Percentiles rank a stretch among this genome's conserved stretches.
Conservation (phyloP, 148 eudicot genomes). For the Arbutus unedo region DNA sequence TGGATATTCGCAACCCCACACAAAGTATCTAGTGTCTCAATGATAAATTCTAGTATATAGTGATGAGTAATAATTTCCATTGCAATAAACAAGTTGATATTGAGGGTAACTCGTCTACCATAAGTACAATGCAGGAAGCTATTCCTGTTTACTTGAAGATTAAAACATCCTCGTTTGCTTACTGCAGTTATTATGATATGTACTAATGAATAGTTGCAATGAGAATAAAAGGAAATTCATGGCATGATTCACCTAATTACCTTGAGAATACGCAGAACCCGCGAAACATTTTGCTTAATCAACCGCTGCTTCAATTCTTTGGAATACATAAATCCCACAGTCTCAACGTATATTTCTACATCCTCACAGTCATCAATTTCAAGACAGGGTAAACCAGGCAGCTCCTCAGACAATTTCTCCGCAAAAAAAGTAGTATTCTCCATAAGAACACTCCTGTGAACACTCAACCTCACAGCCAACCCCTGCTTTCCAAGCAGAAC, state of each 20-base stretch:
- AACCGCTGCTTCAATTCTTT: constrained; percentile 74
- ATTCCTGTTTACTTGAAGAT: neutral
- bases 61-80: neutral
- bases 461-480: constrained; percentile 75
- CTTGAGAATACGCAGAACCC: constrained; percentile 79
- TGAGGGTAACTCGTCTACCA: neutral
- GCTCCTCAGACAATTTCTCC: constrained; percentile 43
- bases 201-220: neutral
- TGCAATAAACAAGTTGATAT: neutral
- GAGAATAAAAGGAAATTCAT: neutral
- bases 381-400: constrained; percentile 38
- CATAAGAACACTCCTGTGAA: constrained; percentile 55
- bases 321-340: constrained; percentile 81
- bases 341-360: constrained; percentile 77
- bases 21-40: neutral
- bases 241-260: constrained; percentile 32
- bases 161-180: neutral
- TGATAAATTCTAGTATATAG: neutral
- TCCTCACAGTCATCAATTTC: constrained; percentile 82
- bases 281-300: constrained; percentile 80
- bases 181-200: neutral
- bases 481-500: constrained; percentile 73
- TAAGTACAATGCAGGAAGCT: neutral
- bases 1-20: no score
- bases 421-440: constrained; percentile 59